Percentiles rank a stretch among this genome's conserved stretches.
phyloP scores from a whole-genome alignment of 192 early-diverging fungal genomes.

The Coemansia sp. region DNA sequence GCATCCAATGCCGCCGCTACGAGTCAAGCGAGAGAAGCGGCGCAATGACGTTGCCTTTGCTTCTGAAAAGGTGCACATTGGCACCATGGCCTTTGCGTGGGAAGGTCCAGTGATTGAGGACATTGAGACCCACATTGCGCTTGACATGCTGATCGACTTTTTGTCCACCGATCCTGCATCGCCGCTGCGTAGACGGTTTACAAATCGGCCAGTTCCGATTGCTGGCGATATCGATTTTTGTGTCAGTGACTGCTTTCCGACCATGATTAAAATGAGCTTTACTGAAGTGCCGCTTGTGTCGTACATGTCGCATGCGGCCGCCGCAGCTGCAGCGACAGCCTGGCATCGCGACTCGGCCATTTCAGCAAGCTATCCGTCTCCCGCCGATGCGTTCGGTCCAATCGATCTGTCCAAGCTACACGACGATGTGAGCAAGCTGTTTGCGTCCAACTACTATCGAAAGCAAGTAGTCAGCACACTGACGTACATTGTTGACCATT shows the following conservation, averaged over 20 bases:
- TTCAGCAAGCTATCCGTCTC: conserved; percentile 37
- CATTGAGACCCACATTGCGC: conserved; percentile 59
- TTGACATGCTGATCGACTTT: conserved; percentile 77
- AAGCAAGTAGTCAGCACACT: conserved; percentile 45
- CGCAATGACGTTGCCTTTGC: conserved; percentile 62
- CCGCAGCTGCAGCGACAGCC: conserved; percentile 18
- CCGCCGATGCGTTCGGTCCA: conserved; percentile 48
- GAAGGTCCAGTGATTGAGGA: conserved; percentile 72
- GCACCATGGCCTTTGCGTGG: conserved; percentile 76
- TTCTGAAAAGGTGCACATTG: conserved; percentile 64
- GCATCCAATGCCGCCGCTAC: conserved; percentile 52
- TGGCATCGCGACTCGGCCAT: conserved; percentile 42
- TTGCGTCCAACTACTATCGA: conserved; percentile 49
- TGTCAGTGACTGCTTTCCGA: conserved; percentile 57
- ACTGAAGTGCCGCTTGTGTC: conserved; percentile 45
- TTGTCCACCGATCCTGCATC: conserved; percentile 66
- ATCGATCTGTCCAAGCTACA: conserved; percentile 44
- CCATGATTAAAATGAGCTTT: conserved; percentile 66
- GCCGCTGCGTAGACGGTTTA: conserved; percentile 72
- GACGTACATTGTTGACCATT: conserved; percentile 39
- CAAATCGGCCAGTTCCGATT: conserved; percentile 66
- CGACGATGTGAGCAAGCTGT: conserved; percentile 39
- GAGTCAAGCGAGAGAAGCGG: conserved; percentile 36
- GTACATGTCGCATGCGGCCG: conserved; percentile 39
- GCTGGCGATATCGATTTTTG: conserved; percentile 69